Base-by-base conservation (phyloP, 225 moss, liverwort and hornwort species). In the Anthoceros angustus region DNA sequence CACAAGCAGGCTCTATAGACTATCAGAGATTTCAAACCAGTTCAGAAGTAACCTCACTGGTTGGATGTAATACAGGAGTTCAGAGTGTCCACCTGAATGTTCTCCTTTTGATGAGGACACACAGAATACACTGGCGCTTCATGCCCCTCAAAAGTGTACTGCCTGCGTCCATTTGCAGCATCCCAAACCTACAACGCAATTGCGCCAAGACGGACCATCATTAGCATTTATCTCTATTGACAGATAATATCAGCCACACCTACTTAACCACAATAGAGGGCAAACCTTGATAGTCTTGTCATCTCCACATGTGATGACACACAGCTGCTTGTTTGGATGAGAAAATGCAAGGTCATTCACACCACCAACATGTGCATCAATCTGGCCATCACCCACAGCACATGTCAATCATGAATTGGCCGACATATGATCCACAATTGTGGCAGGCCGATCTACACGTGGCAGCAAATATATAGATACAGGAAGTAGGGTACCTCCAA, bases 81-180 rank as follows among this genome's bases (percentile, higher is more conserved):
- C 12, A 42, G 41, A 9, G 39, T 2, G 9, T n/a, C 9, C 50
- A 92, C 92, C 92, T 92, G 92, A 48, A 92, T 92, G 64, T 72
- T 92, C 79, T 93, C 92, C 64, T 89, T 95, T 75, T 95, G 88
- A 71, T 95, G 95, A 65, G 95, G 95, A 86, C 93, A 94, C 39
- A 94, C 94, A 62, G 90, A 95, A 74, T 88, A 90, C 20, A 95
- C 94, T 62, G 94, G 94, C 24, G 94, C 94, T 72, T 95, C 94
- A 49, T 95, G 94, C 42, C 94, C 94, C 77, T 95, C 95, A 72
- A 91, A 95, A 23, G 85, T 91, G 25, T 91, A 95, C 50, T 82
- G 88, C 73, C 85, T 91, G 63, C 95, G 79, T 42, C 95, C 95
- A 63, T 77, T 88, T 38, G 78, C 70, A 39, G 91, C 95, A 77